Evolutionary conservation across 129 eudicot species (phyloP), one percentile per base, ranked within the genome.

Genomic region (Artemisia annua): DNA sequence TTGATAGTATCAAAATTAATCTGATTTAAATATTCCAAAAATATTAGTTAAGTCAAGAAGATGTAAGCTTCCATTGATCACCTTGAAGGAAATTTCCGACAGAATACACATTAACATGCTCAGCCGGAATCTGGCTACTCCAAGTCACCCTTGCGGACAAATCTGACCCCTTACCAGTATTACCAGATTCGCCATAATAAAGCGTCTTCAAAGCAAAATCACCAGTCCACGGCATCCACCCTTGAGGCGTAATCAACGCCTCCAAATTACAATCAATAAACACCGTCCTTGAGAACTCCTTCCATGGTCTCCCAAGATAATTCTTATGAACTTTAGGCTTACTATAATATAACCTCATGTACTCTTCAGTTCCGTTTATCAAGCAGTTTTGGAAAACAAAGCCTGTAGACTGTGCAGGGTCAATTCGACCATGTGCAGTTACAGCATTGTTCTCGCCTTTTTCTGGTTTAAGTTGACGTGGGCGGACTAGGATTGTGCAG

Each of bases 251-350:
- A 20, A 90, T 71, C 70, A 87, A 76, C 10, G 74, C 90, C 67
- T 83, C 95, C 79, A 91, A 4, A 11, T 62, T 49, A n/a, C 91
- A 88, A 7, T 62, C 35, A 0, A 91, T 55, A 10, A 77, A 85
- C 3, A 86, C 87, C 24, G 96, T 91, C 71, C 96, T 80, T 1
- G 96, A 84, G 28, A 78, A 88, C 85, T 84, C 85, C 82, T 88
- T 91, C 97, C 97, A 91, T 4, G 97, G 97, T 79, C 96, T 57
- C 0, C 96, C 97, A 17, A 91, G 83, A 75, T 22, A 91, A 17
- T 76, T 88, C 22, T 73, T 85, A 51, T 86, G 96, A 7, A 80
- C 88, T 19, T 55, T 77, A 1, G 96, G 91, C 7, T 85, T 85
- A 48, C 84, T 83, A 18, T 69, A 9, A 56, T 79, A 85, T 43